Base-by-base conservation (phyloP, 1,139 yeast species). In the Geotrichum carabidarum region DNA sequence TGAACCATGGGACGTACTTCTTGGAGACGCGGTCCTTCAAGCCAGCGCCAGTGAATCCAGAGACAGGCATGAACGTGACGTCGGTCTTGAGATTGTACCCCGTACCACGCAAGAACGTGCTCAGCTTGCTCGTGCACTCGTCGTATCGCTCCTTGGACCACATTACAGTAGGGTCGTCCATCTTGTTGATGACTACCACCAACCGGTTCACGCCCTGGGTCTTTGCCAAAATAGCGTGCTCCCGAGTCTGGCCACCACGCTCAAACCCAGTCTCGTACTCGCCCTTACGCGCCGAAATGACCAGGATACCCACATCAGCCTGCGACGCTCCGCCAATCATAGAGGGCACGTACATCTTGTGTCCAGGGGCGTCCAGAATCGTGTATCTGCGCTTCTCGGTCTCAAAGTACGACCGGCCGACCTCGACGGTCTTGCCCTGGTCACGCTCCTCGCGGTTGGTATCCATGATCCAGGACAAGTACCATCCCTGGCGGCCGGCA, bases 261-360 rank as follows among this genome's bases (percentile, higher is more conserved):
- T 94, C 98, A 71, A 93, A 93, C 62, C 99, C 99, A 59, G 99
- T 94, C 78, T 93, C 99, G 75, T 91, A 93, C 74, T 93, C 99
- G 75, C 99, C 99, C 76, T 90, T 90, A 80, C 99, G 88, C 59
- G 98, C 98, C 63, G 96, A 88, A 66, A 93, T 93, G 57, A 93
- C 98, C 70, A 93, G 81, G 64, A 93, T 83, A 74, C 98, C 99
- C 60, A 93, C 93, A 74, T 93, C 99, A 52, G 98, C 99, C 77
- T 93, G 99, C 44, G 99, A 90, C 11, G 99, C 99, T 73, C 99
- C 99, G 66, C 98, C 98, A 78, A 94, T 94, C 99, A 93, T 93
- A 73, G 91, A 95, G 55, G 97, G 89, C 61, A 93, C 97, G 70
- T 93, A 93, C 88, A 93, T 86, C 76, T 93, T 93, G 78, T 93